Evolutionary conservation across 2,329 filamentous ascomycete species (phyloP).

Genomic region (Botryosphaeria dothidea): DNA sequence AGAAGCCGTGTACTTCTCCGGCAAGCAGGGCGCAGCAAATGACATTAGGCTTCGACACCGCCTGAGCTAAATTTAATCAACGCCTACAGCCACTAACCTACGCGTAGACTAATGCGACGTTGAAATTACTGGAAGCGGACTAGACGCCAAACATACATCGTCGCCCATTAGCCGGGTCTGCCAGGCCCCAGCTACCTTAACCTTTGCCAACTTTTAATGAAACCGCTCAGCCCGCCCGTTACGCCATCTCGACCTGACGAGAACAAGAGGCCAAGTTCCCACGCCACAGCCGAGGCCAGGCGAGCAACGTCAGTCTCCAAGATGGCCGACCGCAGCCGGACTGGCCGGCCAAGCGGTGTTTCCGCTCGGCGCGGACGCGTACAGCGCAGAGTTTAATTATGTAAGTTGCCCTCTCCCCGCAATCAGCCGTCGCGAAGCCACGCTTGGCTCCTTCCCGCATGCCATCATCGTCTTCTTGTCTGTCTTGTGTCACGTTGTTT

Average conservation of each 20-base stretch:
- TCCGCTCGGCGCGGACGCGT: not conserved
- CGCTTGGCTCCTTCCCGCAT: constrained; percentile 1
- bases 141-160: not conserved
- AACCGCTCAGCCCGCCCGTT: not conserved
- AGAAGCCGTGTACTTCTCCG: not conserved
- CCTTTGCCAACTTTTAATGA: not conserved
- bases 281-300: not conserved
- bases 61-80: not conserved
- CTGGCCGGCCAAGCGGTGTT: not conserved
- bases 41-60: not conserved
- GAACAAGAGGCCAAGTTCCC: not conserved
- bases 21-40: not conserved
- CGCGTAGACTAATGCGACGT: not conserved
- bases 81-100: not conserved
- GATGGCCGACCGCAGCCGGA: not conserved
- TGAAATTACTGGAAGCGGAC: not conserved
- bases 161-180: not conserved
- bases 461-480: not conserved
- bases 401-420: not conserved
- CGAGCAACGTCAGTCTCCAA: not conserved
- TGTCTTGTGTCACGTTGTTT: not conserved
- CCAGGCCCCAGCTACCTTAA: not conserved
- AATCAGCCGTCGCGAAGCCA: not conserved
- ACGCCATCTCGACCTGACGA: not conserved
- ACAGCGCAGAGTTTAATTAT: not conserved